Percentiles rank a stretch among this genome's conserved stretches.
These are phyloP conservation scores for Theileria orientalis DNA, from an alignment of 169 alveolate genomes.

Conservation along the genomic window DNA sequence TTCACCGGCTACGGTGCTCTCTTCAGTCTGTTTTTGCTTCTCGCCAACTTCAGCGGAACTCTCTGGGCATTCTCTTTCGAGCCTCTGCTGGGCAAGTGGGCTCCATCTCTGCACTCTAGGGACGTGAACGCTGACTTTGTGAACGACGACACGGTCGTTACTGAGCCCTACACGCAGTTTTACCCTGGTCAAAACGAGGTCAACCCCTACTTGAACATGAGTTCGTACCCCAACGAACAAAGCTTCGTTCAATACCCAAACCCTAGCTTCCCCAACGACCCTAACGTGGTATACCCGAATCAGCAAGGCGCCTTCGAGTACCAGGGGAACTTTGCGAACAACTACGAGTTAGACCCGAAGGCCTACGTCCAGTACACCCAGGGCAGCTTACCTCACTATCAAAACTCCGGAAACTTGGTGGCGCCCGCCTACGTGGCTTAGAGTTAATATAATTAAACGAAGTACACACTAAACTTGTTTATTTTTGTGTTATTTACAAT, in stretches of 20 bases:
- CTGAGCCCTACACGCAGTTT: slow-evolving; percentile 18
- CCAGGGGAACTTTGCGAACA: not conserved
- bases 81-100: slow-evolving; percentile 82
- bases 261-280: slow-evolving; percentile 3
- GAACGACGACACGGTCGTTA: slow-evolving; percentile 32
- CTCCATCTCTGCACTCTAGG: slow-evolving; percentile 83
- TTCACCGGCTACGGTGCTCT: slow-evolving; percentile 84
- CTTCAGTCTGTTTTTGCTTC: slow-evolving; percentile 75
- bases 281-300: not conserved
- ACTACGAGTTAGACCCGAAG: slow-evolving; percentile 1
- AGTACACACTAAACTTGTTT: too few relatives aligned
- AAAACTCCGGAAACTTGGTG: not conserved
- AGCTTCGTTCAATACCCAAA: not conserved
- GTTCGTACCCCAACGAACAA: not conserved
- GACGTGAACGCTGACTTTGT: slow-evolving; percentile 80
- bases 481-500: too few relatives aligned
- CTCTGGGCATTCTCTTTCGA: slow-evolving; percentile 83
- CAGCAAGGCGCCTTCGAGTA: not conserved
- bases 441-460: too few relatives aligned
- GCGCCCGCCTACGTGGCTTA: too few relatives aligned
- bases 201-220: not conserved
- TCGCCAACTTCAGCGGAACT: slow-evolving; percentile 80
- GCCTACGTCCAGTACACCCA: not conserved
- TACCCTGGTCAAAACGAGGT: not conserved
- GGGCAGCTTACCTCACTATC: not conserved